Conservation (phyloP, 495 filamentous ascomycete genomes). For the Penicillium crystallinum region DNA sequence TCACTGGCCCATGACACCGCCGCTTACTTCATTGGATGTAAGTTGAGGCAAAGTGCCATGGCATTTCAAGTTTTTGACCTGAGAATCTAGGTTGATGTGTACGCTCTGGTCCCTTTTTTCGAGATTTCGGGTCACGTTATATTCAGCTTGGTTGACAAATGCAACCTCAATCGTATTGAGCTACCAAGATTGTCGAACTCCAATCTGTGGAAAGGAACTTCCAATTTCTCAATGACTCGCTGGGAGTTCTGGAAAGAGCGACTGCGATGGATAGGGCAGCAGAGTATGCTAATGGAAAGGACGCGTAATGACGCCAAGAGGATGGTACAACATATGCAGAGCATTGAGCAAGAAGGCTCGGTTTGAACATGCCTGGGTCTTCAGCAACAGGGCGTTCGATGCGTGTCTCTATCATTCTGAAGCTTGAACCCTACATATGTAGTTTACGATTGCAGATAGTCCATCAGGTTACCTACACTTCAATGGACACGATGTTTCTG, state of each 20-base stretch:
- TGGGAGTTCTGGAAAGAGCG: not conserved
- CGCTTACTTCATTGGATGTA: not conserved
- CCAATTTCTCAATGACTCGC: not conserved
- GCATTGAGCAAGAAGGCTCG: not conserved
- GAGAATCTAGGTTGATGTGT: not conserved
- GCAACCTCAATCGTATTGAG: not conserved
- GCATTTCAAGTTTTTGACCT: not conserved
- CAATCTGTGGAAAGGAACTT: not conserved
- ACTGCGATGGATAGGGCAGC: not conserved
- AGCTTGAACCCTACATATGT: too few species aligned
- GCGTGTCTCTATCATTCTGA: too few species aligned
- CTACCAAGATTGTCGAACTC: not conserved
- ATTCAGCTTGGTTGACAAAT: not conserved
- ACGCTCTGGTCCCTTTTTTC: not conserved
- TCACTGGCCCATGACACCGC: not conserved
- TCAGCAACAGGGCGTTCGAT: too few species aligned
- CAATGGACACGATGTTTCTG: too few species aligned
- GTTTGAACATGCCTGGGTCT: too few species aligned
- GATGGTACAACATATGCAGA: not conserved
- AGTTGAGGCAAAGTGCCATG: not conserved
- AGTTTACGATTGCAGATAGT: too few species aligned
- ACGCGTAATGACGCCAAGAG: not conserved
- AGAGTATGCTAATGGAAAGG: not conserved
- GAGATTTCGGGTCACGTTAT: not conserved
- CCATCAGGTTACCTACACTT: too few species aligned